Evolutionary conservation across 306 rosid species (phyloP), one percentile per base, ranked within the genome.

Genomic region (Purshia tridentata): DNA sequence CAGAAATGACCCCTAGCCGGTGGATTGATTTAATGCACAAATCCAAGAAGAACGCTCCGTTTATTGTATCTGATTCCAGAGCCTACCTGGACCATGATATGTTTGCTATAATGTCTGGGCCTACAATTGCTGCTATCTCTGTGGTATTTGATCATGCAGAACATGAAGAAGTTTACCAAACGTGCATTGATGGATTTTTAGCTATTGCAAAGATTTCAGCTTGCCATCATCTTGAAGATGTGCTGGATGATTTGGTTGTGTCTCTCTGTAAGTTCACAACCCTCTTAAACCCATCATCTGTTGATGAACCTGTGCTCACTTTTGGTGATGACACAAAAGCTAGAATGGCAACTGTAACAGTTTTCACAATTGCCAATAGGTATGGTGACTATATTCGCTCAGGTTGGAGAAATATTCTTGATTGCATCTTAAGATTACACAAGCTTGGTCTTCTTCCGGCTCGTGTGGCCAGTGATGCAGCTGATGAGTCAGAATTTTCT

Each of bases 401-500:
- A 69, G 97, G 97, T 74, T 94, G 99, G 99, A 92, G 96, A 85
- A 94, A 94, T 82, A 94, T 94, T 77, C 86, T 94, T 78, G 98
- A 94, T 78, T 94, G 99, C 84, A 90, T 91, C 81, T 82, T 94
- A 85, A 86, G 95, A 72, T 77, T 94, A 77, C 96, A 94, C 89
- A 94, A 94, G 87, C 92, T 94, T 56, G 97, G 99, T 74, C 96
- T 94, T 73, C 96, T 94, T 76, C 98, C 99, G 22, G 96, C 99
- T 55, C 95, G 95, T 69, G 96, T 94, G 84, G 99, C 97, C 78
- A 91, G 96, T 81, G 96, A 91, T 72, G 96, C 96, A 78, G 95
- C 96, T 35, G 96, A 94, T 50, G 99, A 91, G 58, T 84, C 93
- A 9, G 97, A 94, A 79, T 86, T 84, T 57, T 84, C 96, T 77